Percentiles rank a stretch among this genome's conserved stretches.
phyloP scores from a whole-genome alignment of 192 early-diverging fungal species.

The Oehlia diaphana region DNA sequence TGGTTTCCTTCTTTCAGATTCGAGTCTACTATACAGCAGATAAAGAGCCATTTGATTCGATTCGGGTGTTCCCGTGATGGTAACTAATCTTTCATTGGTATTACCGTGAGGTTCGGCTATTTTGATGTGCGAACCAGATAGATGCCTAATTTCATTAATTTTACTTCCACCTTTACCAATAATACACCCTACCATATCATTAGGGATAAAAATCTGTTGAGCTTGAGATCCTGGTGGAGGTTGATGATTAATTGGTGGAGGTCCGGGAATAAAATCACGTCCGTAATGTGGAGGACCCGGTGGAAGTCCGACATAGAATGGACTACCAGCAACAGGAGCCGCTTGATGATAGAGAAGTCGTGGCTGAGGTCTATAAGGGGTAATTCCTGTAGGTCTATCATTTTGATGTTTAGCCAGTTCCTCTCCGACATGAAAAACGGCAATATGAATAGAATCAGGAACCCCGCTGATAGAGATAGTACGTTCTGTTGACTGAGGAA shows the following conservation, averaged over 20 bases:
- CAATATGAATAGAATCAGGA: conserved; percentile 81
- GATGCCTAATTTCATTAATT: conserved; percentile 78
- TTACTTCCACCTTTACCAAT: conserved; percentile 91
- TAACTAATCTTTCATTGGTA: conserved; percentile 79
- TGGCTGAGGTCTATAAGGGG: conserved; percentile 70
- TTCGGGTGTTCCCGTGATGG: conserved; percentile 86
- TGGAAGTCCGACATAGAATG: conserved; percentile 36
- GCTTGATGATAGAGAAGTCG: conserved; percentile 37
- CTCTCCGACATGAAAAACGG: conserved; percentile 79
- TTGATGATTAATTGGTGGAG: conserved; percentile 29
- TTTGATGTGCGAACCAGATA: conserved; percentile 83
- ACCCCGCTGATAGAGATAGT: conserved; percentile 82
- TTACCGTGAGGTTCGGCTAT: conserved; percentile 75
- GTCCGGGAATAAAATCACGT: conserved; percentile 42
- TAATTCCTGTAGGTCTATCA: conserved; percentile 62
- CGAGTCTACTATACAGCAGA: conserved; percentile 85
- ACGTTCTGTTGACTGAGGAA: conserved; percentile 91
- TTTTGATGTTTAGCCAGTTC: conserved; percentile 68
- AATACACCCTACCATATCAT: conserved; percentile 82
- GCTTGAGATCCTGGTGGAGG: conserved; percentile 45
- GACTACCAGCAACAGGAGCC: conserved; percentile 21
- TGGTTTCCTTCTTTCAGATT: conserved; percentile 68
- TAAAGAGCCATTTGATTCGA: conserved; percentile 91
- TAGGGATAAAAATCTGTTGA: conserved; percentile 66
- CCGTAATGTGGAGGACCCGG: conserved; percentile 43